These are phyloP conservation scores for Lactifluus echinatus DNA, from an alignment of 768 basidiomycete genomes.

Conservation along the genomic window DNA sequence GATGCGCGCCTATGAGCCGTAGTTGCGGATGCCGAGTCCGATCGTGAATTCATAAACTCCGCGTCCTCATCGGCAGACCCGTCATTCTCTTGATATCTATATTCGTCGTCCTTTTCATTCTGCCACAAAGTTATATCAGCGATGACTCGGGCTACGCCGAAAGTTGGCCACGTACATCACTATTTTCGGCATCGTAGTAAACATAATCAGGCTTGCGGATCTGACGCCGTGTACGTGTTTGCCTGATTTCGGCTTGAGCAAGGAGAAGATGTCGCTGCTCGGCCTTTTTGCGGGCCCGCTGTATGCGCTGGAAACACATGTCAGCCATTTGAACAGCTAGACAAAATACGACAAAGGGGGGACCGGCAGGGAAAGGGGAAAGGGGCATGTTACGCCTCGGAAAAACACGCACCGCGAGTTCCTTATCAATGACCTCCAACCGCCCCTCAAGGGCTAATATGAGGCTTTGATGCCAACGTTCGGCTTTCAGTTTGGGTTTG, in stretches of 20 bases:
- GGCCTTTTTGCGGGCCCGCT: slow-evolving; percentile 58
- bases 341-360: neutral
- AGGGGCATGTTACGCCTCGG: neutral
- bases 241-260: slow-evolving; percentile 70
- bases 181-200: slow-evolving; percentile 55
- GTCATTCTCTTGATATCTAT: slow-evolving; percentile 52
- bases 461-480: slow-evolving; percentile 52
- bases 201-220: slow-evolving; percentile 75
- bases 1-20: slow-evolving; percentile 10
- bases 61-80: slow-evolving; percentile 16
- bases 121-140: slow-evolving; percentile 27
- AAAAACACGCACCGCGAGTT: slow-evolving; percentile 54
- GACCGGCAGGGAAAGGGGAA: slow-evolving; percentile 2
- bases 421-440: slow-evolving; percentile 56
- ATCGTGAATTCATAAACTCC: slow-evolving; percentile 30
- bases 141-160: slow-evolving; percentile 23
- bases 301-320: slow-evolving; percentile 48
- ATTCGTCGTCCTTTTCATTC: slow-evolving; percentile 55
- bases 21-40: slow-evolving; percentile 17
- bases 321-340: neutral
- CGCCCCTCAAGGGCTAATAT: slow-evolving; percentile 56
- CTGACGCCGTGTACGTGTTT: slow-evolving; percentile 69
- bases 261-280: slow-evolving; percentile 56
- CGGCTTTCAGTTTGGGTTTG: slow-evolving; percentile 43
- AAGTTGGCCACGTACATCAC: slow-evolving; percentile 43